These are phyloP conservation scores for Acephala macrosclerotiorum DNA, from an alignment of 2,329 filamentous ascomycete genomes.

Conservation along the genomic window DNA sequence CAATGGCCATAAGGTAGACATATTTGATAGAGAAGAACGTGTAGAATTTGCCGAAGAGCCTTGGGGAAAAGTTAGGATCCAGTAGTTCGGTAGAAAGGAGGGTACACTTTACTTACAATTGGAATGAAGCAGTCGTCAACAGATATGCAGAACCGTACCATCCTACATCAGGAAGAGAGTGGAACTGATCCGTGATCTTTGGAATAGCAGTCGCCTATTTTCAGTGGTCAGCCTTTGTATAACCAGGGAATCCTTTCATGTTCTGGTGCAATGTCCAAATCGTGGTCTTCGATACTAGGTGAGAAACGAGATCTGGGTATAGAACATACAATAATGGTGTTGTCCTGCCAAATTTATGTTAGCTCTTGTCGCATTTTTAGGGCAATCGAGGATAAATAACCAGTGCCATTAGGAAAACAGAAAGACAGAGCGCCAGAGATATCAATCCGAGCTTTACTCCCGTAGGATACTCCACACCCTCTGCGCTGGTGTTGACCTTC, in stretches of 20 bases:
- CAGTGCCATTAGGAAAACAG: constrained; percentile 41
- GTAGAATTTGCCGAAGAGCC: constrained; percentile 44
- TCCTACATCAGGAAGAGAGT: constrained; percentile 52
- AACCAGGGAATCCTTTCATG: background rate
- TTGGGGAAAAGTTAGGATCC: background rate
- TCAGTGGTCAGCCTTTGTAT: background rate
- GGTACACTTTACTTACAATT: constrained; percentile 21
- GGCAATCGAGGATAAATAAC: constrained; percentile 12
- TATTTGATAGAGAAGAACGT: constrained; percentile 44
- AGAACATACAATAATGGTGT: constrained; percentile 26
- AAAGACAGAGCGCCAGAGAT: constrained; percentile 39
- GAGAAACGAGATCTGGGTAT: background rate
- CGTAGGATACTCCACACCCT: constrained; percentile 41
- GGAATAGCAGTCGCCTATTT: constrained; percentile 47
- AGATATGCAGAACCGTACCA: constrained; percentile 54
- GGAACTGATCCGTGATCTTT: constrained; percentile 48
- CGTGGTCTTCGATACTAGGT: background rate
- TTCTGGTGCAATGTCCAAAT: background rate
- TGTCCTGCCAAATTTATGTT: constrained; percentile 10
- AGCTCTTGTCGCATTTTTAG: background rate
- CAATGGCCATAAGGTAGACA: constrained; percentile 40
- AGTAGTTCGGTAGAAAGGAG: background rate
- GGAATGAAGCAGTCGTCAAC: constrained; percentile 46
- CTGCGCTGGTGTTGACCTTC: constrained; percentile 40
- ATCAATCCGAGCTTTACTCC: constrained; percentile 40